A percentile compares a stretch with the other conserved stretches of the same genome.
These are phyloP conservation scores for Kazachstania africana DNA, from an alignment of 805 yeast genomes.

Conservation along the genomic window DNA sequence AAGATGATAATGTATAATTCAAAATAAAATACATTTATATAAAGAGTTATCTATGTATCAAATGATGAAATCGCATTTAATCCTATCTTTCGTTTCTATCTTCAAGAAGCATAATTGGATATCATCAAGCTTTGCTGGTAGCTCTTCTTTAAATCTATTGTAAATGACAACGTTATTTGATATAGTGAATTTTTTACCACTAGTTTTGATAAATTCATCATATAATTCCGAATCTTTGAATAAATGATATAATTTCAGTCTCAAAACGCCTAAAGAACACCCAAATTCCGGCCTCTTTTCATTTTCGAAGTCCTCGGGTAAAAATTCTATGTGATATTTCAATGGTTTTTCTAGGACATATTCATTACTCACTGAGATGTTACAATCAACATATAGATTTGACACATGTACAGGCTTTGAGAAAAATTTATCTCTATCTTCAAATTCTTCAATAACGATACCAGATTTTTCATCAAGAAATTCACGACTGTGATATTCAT, in stretches of 20 bases:
- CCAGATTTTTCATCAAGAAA: constrained; percentile 23
- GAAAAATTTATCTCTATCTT: constrained; percentile 49
- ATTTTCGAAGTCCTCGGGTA: constrained; percentile 64
- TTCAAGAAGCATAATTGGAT: constrained; percentile 39
- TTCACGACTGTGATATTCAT: constrained; percentile 25
- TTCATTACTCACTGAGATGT: constrained; percentile 23
- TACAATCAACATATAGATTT: constrained; percentile 48
- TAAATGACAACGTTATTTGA: constrained; percentile 28
- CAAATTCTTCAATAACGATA: constrained; percentile 26
- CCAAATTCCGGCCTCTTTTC: constrained; percentile 57
- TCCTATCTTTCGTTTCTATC: constrained; percentile 41
- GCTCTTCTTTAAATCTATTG: constrained; percentile 23
- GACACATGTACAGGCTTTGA: constrained; percentile 74
- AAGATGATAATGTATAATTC: constrained; percentile 4
- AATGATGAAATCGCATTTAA: constrained; percentile 28
- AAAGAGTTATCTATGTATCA: neutral
- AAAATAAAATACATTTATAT: neutral
- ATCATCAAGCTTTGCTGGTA: constrained; percentile 28
- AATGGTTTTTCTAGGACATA: constrained; percentile 27
- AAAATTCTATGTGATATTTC: constrained; percentile 61
- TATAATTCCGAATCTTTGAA: constrained; percentile 35
- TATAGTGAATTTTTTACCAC: constrained; percentile 15
- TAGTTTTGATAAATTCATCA: constrained; percentile 10
- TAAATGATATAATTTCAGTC: constrained; percentile 43
- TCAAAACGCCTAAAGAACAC: constrained; percentile 50